phyloP scores from a whole-genome alignment of 345 rosid species.

The Erucastrum elatum region DNA sequence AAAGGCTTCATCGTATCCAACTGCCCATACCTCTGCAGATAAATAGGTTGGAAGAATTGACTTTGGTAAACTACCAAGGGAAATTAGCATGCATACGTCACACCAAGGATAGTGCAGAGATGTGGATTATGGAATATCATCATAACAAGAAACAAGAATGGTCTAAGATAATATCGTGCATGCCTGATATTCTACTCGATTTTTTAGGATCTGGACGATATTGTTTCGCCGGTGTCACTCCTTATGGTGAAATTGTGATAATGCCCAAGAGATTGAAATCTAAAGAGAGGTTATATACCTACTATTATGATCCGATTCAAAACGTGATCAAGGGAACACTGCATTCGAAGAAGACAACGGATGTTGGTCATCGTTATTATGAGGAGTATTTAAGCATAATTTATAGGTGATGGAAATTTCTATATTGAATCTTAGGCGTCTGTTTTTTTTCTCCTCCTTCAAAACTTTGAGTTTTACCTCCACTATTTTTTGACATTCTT shows the following conservation, averaged over 20 bases:
- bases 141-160: not conserved
- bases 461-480: too few relatives aligned
- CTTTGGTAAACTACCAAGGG: constrained; percentile 1
- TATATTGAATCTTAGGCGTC: too few relatives aligned
- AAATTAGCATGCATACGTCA: not conserved
- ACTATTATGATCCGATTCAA: not conserved
- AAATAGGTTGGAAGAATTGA: not conserved
- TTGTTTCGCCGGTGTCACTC: constrained; percentile 4
- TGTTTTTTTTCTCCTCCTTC: too few relatives aligned
- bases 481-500: too few relatives aligned
- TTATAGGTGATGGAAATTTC: too few relatives aligned
- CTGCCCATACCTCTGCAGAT: not conserved
- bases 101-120: not conserved
- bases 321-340: not conserved
- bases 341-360: not conserved
- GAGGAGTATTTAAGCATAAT: too few relatives aligned
- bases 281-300: not conserved
- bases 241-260: not conserved
- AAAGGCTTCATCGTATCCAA: not conserved
- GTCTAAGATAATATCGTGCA: not conserved
- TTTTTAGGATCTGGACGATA: not conserved
- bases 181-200: not conserved
- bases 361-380: too few relatives aligned
- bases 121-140: constrained; percentile 16
- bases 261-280: not conserved